These are phyloP conservation scores for Betula pendula DNA, from an alignment of 306 rosid genomes.

Conservation along the genomic window DNA sequence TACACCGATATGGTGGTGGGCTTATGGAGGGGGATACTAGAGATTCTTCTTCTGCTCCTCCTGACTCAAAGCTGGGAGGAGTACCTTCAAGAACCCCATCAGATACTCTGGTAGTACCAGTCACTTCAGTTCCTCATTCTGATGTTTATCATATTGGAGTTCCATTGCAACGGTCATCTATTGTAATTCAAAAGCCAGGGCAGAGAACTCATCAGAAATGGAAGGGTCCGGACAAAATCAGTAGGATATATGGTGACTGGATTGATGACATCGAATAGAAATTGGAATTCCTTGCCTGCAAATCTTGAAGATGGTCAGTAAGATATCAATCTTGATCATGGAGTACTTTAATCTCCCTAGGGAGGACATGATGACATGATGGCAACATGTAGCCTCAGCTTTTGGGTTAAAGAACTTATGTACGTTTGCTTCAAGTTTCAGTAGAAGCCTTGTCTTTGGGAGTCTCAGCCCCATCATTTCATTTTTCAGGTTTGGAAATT, in stretches of 20 bases:
- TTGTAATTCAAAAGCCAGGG: slow-evolving; percentile 79
- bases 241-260: slow-evolving; percentile 99
- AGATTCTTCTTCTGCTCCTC: slow-evolving; percentile 55
- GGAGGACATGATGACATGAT: slow-evolving; percentile 28
- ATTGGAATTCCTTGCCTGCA: slow-evolving; percentile 20
- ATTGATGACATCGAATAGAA: slow-evolving; percentile 81
- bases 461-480: slow-evolving; percentile 16
- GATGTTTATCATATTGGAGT: slow-evolving; percentile 80
- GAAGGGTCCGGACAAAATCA: slow-evolving; percentile 99
- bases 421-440: slow-evolving; percentile 27
- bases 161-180: slow-evolving; percentile 77
- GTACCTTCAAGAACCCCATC: slow-evolving; percentile 51
- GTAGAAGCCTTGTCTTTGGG: slow-evolving; percentile 24
- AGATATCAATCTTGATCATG: slow-evolving; percentile 15
- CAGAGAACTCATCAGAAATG: slow-evolving; percentile 92
- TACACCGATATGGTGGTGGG: slow-evolving; percentile 91
- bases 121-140: slow-evolving; percentile 65
- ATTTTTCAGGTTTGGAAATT: slow-evolving; percentile 23
- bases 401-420: slow-evolving; percentile 26
- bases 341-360: slow-evolving; percentile 27
- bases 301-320: slow-evolving; percentile 23
- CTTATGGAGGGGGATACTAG: slow-evolving; percentile 76
- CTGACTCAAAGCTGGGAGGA: slow-evolving; percentile 73
- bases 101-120: slow-evolving; percentile 65
- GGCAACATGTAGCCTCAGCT: slow-evolving; percentile 33